Base-by-base conservation (phyloP, 345 rosid genomes). In the Eucalyptus cloeziana region DNA sequence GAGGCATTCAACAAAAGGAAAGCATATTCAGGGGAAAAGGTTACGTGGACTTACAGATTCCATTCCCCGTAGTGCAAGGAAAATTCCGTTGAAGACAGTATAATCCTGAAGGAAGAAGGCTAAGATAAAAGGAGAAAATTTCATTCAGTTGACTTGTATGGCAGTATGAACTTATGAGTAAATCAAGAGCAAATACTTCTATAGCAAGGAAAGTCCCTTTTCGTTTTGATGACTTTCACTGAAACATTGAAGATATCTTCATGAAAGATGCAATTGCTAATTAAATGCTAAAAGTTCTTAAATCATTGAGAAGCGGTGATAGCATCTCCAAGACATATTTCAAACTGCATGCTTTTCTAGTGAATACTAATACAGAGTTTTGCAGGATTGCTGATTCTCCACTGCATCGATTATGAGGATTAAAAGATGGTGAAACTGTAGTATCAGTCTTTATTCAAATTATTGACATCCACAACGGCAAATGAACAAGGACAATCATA, bases 41-140 rank as follows among this genome's bases (percentile, higher is more conserved):
- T 83, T 69, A 4, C 24, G 4, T 31, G 43, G 40, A 91, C 98
- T 95, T 92, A 96, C 98, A 94, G 54, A 91, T 88, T 88, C 95
- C 94, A 91, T 86, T 5, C 58, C 91, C 96, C 89, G 91, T 93
- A 89, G 90, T 89, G 93, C 98, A 96, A 37, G 91, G 95, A 89
- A 96, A 96, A 86, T 92, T 88, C 79, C 90, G 91, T 88, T 97
- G 98, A 88, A 97, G 96, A 90, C 99, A 97, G 86, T 90, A 87
- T 88, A 97, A 90, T 49, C 98, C 96, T 4, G 93, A 89, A 12
- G 94, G 91, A 88, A 92, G 89, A 92, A 87, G 89, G 69, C 96
- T 93, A 89, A 85, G 89, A 89, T 88, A 90, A 90, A 87, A 86
- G 69, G 16, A 89, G 88, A 21, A 21, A 85, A 58, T 31, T 69